Evolutionary conservation across 345 rosid species (phyloP).

Genomic region (Eucalyptus cloeziana): DNA sequence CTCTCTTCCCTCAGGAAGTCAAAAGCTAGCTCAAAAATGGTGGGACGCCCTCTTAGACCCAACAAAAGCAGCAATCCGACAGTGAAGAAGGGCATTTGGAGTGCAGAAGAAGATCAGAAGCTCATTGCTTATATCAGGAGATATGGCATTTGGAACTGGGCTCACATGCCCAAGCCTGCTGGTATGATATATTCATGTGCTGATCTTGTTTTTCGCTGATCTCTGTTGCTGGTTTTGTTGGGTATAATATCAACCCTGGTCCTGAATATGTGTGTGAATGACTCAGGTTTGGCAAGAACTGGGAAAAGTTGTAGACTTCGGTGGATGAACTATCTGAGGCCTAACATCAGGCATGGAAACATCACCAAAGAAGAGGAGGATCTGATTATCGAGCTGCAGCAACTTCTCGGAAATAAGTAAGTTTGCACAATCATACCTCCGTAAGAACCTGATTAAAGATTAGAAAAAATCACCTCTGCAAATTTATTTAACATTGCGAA

Average conservation of each 20-base stretch:
- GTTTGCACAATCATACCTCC: neutral
- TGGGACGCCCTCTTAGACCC: neutral
- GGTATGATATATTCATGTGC: neutral
- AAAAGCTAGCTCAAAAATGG: neutral
- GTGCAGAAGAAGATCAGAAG: neutral
- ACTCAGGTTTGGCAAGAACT: neutral
- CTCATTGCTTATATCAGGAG: neutral
- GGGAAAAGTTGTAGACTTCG: constrained; percentile 7
- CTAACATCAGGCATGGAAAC: neutral
- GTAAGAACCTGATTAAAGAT: neutral
- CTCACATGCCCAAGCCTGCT: neutral
- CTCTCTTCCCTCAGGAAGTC: neutral
- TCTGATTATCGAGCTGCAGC: neutral
- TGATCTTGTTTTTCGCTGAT: neutral
- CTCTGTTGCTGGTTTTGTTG: neutral
- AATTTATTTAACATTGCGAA: neutral
- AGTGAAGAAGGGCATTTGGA: neutral
- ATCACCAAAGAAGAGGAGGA: neutral
- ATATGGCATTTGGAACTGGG: constrained; percentile 4
- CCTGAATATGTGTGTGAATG: neutral
- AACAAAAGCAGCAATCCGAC: neutral
- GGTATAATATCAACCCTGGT: neutral
- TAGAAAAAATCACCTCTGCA: neutral
- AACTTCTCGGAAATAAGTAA: neutral
- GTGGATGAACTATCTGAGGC: constrained; percentile 5